Conservation (phyloP, 352 stramenopile genomes). For the Phytophthora ramorum region DNA sequence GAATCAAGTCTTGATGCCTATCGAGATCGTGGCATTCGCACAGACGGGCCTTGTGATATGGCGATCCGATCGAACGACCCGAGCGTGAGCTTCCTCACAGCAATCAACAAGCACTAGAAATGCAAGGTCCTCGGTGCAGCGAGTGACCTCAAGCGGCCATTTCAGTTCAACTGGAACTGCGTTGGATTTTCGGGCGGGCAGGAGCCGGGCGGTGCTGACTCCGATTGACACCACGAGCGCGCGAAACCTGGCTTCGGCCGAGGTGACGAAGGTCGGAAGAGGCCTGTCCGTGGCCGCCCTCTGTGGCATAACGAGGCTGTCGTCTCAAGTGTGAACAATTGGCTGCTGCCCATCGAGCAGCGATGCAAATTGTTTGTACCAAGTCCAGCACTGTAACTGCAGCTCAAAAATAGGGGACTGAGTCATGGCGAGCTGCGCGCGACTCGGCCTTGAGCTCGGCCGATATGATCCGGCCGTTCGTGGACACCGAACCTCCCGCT, state of each 20-base stretch:
- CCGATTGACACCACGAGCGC: slow-evolving; percentile 12
- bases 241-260: not conserved
- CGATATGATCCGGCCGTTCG: slow-evolving; percentile 32
- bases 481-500: not conserved
- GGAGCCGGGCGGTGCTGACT: not conserved
- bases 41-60: not conserved
- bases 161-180: slow-evolving; percentile 1
- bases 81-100: slow-evolving; percentile 7
- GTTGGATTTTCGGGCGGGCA: not conserved
- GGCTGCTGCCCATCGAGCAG: no score
- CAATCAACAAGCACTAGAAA: slow-evolving; percentile 25
- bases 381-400: not conserved
- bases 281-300: not conserved
- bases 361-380: not conserved
- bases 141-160: not conserved
- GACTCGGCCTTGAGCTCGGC: not conserved
- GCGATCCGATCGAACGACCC: slow-evolving; percentile 17
- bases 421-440: not conserved
- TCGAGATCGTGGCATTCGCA: not conserved
- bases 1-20: not conserved
- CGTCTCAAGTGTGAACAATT: no score
- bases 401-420: slow-evolving; percentile 1
- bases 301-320: not conserved
- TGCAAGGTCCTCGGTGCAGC: slow-evolving; percentile 4
- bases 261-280: not conserved